phyloP scores from a whole-genome alignment of 306 rosid species.

The Astragalus membranaceus region DNA sequence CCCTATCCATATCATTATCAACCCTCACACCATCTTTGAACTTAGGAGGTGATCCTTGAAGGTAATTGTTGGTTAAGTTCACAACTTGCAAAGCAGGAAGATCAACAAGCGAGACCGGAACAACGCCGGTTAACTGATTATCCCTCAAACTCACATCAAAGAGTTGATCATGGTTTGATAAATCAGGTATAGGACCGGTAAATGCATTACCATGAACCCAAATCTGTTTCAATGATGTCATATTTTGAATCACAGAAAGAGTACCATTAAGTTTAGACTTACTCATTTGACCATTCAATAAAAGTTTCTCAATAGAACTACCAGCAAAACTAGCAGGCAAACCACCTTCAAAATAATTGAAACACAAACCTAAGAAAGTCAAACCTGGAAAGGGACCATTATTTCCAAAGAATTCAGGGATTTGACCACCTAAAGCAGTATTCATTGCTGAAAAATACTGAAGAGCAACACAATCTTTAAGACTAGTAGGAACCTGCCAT shows the following conservation, averaged over 20 bases:
- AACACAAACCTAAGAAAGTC: constrained; percentile 29
- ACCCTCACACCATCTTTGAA: constrained; percentile 29
- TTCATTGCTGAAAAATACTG: constrained; percentile 29
- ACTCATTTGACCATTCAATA: constrained; percentile 52
- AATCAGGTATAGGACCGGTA: constrained; percentile 77
- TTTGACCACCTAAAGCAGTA: constrained; percentile 35
- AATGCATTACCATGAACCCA: constrained; percentile 64
- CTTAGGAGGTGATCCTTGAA: constrained; percentile 68
- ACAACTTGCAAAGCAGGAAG: constrained; percentile 38
- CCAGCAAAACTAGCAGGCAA: constrained; percentile 53
- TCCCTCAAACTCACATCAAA: constrained; percentile 45
- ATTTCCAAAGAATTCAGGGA: constrained; percentile 44
- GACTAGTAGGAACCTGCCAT: constrained; percentile 53
- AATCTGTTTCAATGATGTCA: constrained; percentile 45
- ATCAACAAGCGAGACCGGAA: constrained; percentile 48
- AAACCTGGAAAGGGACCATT: constrained; percentile 33
- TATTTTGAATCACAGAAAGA: constrained; percentile 46
- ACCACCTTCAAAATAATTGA: constrained; percentile 47
- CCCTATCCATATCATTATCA: constrained; percentile 26
- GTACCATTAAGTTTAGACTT: constrained; percentile 53
- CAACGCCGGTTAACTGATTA: constrained; percentile 64
- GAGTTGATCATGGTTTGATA: constrained; percentile 32
- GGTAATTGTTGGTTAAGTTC: constrained; percentile 60
- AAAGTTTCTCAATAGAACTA: constrained; percentile 36
- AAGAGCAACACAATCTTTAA: constrained; percentile 26